These are phyloP conservation scores for Aspergillus panamensis DNA, from an alignment of 495 filamentous ascomycete genomes.

Conservation along the genomic window DNA sequence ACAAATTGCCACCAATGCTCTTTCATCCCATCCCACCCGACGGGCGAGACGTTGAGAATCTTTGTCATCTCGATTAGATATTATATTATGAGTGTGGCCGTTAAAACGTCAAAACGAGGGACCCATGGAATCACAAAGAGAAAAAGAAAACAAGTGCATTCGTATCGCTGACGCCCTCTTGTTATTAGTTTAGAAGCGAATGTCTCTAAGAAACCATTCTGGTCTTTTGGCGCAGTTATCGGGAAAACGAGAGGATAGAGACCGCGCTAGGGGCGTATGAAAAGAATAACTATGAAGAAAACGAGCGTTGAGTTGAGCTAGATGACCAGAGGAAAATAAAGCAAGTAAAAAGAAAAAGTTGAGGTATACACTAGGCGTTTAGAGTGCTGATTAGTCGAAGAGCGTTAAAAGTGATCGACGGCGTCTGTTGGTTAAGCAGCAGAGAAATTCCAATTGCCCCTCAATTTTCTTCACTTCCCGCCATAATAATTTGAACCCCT, in stretches of 20 bases:
- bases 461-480: conserved; percentile 7
- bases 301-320: conserved; percentile 2
- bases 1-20: conserved; percentile 46
- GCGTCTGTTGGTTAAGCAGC: conserved; percentile 4
- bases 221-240: neutral
- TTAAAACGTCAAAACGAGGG: conserved; percentile 12
- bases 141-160: neutral
- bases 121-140: conserved; percentile 5
- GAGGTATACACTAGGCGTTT: conserved; percentile 6
- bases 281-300: neutral
- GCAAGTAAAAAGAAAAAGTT: neutral
- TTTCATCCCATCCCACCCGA: conserved; percentile 39
- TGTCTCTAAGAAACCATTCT: conserved; percentile 8
- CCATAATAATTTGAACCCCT: conserved; percentile 1
- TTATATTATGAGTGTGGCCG: conserved; percentile 10
- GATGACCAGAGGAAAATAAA: neutral
- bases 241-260: neutral
- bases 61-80: conserved; percentile 30
- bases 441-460: conserved; percentile 2
- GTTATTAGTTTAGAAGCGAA: neutral
- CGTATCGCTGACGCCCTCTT: too few species aligned
- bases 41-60: conserved; percentile 33
- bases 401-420: neutral
- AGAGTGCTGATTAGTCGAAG: neutral
- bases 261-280: conserved; percentile 1